phyloP scores from a whole-genome alignment of 345 rosid species.

The Isatis tinctoria region DNA sequence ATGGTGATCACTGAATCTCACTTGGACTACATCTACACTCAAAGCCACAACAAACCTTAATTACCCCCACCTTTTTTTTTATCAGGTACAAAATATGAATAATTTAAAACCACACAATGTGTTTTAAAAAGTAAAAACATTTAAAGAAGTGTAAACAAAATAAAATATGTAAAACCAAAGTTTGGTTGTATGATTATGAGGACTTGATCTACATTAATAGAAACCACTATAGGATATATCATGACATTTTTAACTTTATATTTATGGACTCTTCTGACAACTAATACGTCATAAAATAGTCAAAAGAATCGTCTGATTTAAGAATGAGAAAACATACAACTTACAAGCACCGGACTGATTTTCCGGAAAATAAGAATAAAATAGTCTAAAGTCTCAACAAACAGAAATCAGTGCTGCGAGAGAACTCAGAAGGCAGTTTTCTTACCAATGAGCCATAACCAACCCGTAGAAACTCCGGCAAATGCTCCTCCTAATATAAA shows the following conservation, averaged over 20 bases:
- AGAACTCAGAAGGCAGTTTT: no score
- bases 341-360: no score
- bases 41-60: slow-evolving; percentile 44
- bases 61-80: neutral
- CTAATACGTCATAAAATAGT: no score
- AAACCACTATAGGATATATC: neutral
- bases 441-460: slow-evolving; percentile 80
- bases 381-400: no score
- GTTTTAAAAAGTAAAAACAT: neutral
- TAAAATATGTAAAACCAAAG: neutral
- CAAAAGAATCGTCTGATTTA: no score
- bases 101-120: neutral
- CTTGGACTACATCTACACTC: slow-evolving; percentile 85
- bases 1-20: slow-evolving; percentile 67
- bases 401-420: no score
- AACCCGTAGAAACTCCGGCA: slow-evolving; percentile 56
- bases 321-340: no score
- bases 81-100: neutral
- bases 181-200: neutral
- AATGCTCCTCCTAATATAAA: slow-evolving; percentile 50
- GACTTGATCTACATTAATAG: neutral
- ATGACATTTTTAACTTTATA: neutral
- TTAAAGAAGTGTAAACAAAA: neutral
- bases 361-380: no score
- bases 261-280: no score